Percentiles rank a stretch among this genome's conserved stretches.
These are phyloP conservation scores for Torrubiella hemipterigena DNA, from an alignment of 2,329 filamentous ascomycete genomes.

Conservation along the genomic window DNA sequence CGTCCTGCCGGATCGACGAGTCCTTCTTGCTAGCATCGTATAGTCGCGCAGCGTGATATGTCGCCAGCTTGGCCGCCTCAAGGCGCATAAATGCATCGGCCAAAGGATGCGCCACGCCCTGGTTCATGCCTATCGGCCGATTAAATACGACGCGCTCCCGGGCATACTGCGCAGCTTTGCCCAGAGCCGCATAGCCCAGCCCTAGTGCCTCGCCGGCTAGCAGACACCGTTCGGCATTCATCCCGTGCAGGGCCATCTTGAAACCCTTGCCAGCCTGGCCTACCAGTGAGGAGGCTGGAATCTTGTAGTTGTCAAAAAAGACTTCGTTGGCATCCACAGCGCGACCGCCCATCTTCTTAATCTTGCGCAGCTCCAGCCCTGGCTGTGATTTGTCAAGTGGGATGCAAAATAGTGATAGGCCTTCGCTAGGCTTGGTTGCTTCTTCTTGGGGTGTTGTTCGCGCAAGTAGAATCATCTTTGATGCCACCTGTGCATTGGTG, in stretches of 20 bases:
- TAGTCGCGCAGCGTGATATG: slow-evolving; percentile 51
- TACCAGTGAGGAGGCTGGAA: slow-evolving; percentile 53
- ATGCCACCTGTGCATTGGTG: slow-evolving; percentile 69
- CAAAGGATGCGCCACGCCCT: slow-evolving; percentile 52
- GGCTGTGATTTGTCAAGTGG: slow-evolving; percentile 52
- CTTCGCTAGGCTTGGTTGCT: slow-evolving; percentile 58
- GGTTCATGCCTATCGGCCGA: slow-evolving; percentile 54
- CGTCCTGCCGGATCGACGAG: slow-evolving; percentile 35
- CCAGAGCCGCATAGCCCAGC: slow-evolving; percentile 60
- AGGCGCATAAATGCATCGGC: slow-evolving; percentile 54
- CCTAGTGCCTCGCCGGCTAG: slow-evolving; percentile 71
- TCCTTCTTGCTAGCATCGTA: slow-evolving; percentile 45
- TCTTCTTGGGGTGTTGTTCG: slow-evolving; percentile 61
- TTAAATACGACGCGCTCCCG: slow-evolving; percentile 53
- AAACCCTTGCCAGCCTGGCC: slow-evolving; percentile 68
- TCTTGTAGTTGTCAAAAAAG: slow-evolving; percentile 69
- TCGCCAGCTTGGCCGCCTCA: slow-evolving; percentile 52
- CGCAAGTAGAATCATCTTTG: slow-evolving; percentile 73
- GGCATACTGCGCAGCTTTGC: slow-evolving; percentile 53
- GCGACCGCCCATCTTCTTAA: slow-evolving; percentile 76
- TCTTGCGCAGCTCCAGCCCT: slow-evolving; percentile 54
- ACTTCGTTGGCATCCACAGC: slow-evolving; percentile 80
- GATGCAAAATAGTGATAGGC: slow-evolving; percentile 71
- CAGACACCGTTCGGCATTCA: slow-evolving; percentile 69
- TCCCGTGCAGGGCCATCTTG: slow-evolving; percentile 65